Evolutionary conservation across 805 yeast species (phyloP), one percentile per base, ranked within the genome.

Genomic region (Lipomyces japonicus): DNA sequence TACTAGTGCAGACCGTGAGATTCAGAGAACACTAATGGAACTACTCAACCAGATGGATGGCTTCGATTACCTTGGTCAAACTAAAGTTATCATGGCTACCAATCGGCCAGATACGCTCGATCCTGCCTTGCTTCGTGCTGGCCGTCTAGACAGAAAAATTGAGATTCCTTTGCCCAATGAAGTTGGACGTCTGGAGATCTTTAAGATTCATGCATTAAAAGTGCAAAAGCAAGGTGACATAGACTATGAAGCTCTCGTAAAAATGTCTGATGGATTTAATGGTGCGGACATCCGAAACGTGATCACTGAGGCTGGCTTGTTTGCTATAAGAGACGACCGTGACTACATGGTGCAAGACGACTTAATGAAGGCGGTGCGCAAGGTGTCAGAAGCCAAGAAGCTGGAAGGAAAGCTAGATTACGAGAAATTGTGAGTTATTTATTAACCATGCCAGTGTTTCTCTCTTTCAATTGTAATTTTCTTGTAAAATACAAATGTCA

Each of bases 31-130:
- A 2, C 75, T 91, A 66, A 90, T 91, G 97, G 98, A 91, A 71
- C 75, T 91, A 65, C 78, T 91, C 63, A 91, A 91, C 67, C 97
- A 93, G 71, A 90, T 91, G 97, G 98, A 91, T 69, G 98, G 98
- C 53, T 91, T 91, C 68, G 97, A 91, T 68, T 85, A 88, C 51
- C 76, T 91, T 64, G 98, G 98, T 24, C 95, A 89, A 70, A 91
- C 98, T 1, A 91, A 91, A 72, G 89, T 91, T 46, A 91, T 91
- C 64, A 91, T 91, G 98, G 98, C 98, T 30, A 91, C 98, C n/a
- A 91, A 91, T 70, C 81, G 98, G 72, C 98, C 98, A 9, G 98
- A 91, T 67, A 93, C 97, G 10, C 76, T 91, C 59, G 98, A 91
- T 70, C 98, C 98, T 12, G 98, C 98, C 3, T 76, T 91, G 61